Evolutionary conservation across 768 basidiomycete species (phyloP), one percentile per base, ranked within the genome.

Genomic region (Tricholoma saponaceum): DNA sequence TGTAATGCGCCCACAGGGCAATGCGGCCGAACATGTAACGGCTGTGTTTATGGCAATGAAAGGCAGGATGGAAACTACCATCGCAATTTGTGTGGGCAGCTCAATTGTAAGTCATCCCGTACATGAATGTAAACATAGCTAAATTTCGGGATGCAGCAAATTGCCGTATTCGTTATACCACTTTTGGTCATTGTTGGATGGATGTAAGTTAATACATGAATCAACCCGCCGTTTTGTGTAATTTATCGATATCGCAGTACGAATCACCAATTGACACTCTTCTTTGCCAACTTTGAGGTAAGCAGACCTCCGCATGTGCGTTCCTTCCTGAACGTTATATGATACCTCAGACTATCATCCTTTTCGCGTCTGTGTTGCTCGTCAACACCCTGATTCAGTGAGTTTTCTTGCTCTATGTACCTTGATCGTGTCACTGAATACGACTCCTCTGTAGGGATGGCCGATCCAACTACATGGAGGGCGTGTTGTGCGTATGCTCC

Each of bases 391-490:
- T 95, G 9, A 81, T 92, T 60, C 84, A 86, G 84, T 83, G 58
- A 47, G 84, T 79, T 6, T 37, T 25, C 60, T 33, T 50, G 44
- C 55, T 25, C 37, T 43, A 41, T 47, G 37, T 51, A 41, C 14
- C 10, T 43, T 51, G 13, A 26, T 35, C 32, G 54, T 37, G 6
- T 54, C 32, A 23, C 37, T 58, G 18, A 58, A 58, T 44, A 54
- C 32, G 33, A 43, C 47, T 49, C 26, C 52, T 35, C 39, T 50
- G 8, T 62, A 83, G 85, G 74, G 89, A 92, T 60, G 93, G 93
- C 46, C 88, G 87, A 65, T 87, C 89, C 14, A 95, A 95, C 66
- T 95, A 92, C 67, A 90, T 96, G 87, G 94, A 95, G 74, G 95
- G 95, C 32, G 69, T 92, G 43, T 89, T 95, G 90, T 77, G 62